phyloP scores from a whole-genome alignment of 139 green algal genomes.

The Ettlia oleoabundans region DNA sequence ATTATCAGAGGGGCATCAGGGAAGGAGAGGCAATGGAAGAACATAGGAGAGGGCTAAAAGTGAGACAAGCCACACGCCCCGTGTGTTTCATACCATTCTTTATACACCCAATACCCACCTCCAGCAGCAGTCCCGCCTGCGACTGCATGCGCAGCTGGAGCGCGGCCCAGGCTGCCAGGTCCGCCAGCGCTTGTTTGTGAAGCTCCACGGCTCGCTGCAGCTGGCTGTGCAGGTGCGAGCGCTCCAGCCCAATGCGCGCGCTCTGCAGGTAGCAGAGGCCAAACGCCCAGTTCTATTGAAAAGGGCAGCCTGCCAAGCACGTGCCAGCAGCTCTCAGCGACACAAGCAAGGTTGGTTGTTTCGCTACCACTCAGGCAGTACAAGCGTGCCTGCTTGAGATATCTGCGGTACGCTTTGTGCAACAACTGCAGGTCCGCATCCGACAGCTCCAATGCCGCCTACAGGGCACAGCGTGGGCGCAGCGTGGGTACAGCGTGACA shows the following conservation, averaged over 20 bases:
- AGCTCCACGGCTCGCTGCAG: not conserved
- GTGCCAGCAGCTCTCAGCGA: no score
- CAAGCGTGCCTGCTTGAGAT: not conserved
- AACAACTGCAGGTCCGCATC: not conserved
- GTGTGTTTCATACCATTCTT: no score
- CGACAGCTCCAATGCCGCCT: not conserved
- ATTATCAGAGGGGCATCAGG: no score
- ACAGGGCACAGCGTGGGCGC: no score
- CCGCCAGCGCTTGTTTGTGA: no score
- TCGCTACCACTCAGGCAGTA: not conserved
- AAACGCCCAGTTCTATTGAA: no score
- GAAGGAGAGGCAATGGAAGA: no score
- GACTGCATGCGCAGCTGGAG: not conserved
- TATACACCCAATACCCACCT: no score
- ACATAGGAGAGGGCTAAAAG: no score
- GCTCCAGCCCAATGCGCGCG: conserved; percentile 6
- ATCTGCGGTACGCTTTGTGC: not conserved
- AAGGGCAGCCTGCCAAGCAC: no score
- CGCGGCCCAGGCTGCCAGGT: no score
- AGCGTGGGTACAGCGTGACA: no score
- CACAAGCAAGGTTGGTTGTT: not conserved
- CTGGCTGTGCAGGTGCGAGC: conserved; percentile 13
- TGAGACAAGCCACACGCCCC: not conserved
- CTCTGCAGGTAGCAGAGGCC: not conserved
- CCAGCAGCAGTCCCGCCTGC: not conserved